Percentiles rank a stretch among this genome's conserved stretches.
phyloP scores from a whole-genome alignment of 2,329 filamentous ascomycete genomes.

The Coniella lustricola region DNA sequence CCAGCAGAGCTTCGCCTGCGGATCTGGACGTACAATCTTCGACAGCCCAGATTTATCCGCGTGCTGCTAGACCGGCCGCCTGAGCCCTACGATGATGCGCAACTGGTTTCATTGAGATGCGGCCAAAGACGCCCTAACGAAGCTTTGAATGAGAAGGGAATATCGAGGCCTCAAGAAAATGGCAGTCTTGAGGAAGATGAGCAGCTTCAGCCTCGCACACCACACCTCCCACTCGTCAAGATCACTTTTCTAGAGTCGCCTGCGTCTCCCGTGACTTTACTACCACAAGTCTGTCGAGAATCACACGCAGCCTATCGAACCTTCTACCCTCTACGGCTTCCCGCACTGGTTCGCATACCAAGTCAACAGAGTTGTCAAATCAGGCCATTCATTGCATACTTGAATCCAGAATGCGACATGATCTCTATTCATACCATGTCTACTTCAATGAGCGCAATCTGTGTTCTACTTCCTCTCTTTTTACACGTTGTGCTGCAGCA shows the following conservation, averaged over 20 bases:
- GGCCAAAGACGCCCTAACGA: background rate
- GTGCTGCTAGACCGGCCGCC: slow-evolving; percentile 4
- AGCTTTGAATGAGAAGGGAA: background rate
- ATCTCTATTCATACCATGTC: background rate
- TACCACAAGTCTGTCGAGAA: slow-evolving; percentile 1
- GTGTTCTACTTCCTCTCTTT: slow-evolving; percentile 4
- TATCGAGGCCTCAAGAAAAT: background rate
- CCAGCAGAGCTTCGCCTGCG: slow-evolving; percentile 4
- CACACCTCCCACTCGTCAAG: background rate
- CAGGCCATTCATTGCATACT: background rate
- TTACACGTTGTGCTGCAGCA: background rate
- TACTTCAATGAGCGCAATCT: background rate
- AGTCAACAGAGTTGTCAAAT: background rate
- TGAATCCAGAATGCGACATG: slow-evolving; percentile 1
- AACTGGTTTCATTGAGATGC: background rate
- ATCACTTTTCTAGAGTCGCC: slow-evolving; percentile 1
- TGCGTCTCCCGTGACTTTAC: background rate
- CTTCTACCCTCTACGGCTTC: slow-evolving; percentile 1
- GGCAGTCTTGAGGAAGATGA: background rate
- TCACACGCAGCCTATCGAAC: background rate
- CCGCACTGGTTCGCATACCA: background rate
- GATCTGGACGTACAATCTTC: slow-evolving; percentile 1
- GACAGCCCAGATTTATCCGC: slow-evolving; percentile 1
- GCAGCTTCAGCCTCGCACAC: background rate
- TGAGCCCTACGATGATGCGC: background rate